Conservation (phyloP, 305 asterid genomes). For the Rubia tinctorum region DNA sequence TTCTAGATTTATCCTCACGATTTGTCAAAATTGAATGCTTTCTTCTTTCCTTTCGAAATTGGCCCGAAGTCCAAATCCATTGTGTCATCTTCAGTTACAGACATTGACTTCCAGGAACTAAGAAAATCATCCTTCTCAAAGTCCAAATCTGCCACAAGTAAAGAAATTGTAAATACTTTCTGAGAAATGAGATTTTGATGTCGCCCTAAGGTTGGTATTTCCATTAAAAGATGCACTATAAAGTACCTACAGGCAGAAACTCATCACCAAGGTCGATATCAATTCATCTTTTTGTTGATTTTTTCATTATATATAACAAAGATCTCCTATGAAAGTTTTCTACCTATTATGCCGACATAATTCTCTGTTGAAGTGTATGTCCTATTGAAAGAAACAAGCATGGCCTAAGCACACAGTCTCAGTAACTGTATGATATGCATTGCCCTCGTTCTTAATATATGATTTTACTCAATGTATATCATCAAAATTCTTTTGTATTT, state of each 20-base stretch:
- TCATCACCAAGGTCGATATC: neutral
- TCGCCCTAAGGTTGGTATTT: neutral
- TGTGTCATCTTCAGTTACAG: slow-evolving; percentile 46
- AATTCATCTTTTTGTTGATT: neutral
- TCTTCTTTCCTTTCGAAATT: slow-evolving; percentile 60
- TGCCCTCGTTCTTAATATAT: neutral
- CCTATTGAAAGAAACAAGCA: neutral
- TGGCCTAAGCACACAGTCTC: neutral
- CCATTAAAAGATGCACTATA: neutral
- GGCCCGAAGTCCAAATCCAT: slow-evolving; percentile 77
- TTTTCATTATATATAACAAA: neutral
- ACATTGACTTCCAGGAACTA: slow-evolving; percentile 65
- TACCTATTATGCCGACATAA: neutral
- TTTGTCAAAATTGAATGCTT: slow-evolving; percentile 57
- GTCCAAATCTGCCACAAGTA: slow-evolving; percentile 61
- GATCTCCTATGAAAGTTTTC: neutral
- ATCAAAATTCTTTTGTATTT: neutral
- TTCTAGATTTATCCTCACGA: slow-evolving; percentile 36
- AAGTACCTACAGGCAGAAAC: neutral
- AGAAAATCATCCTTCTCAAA: slow-evolving; percentile 62
- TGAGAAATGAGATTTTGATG: neutral
- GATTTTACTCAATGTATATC: neutral
- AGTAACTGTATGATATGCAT: neutral
- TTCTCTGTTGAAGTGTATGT: slow-evolving; percentile 1
- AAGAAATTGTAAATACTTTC: slow-evolving; percentile 1